A percentile compares a stretch with the other conserved stretches of the same genome.
These are phyloP conservation scores for Euclidium syriacum DNA, from an alignment of 345 rosid genomes.

Conservation along the genomic window DNA sequence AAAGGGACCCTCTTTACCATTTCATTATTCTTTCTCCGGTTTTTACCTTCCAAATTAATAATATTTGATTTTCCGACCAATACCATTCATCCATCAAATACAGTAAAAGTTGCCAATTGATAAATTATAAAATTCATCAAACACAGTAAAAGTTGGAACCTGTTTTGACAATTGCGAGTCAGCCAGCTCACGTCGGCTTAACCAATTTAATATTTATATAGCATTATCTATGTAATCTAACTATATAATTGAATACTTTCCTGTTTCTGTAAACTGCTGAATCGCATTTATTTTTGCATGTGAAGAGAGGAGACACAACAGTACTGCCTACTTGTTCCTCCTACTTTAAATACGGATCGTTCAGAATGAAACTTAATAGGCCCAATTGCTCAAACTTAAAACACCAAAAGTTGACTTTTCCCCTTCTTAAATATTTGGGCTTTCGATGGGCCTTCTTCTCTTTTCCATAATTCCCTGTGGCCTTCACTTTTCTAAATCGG, in stretches of 20 bases:
- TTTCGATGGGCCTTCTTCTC: not conserved
- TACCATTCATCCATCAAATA: too few species aligned
- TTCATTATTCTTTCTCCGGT: not conserved
- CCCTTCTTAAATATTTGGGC: not conserved
- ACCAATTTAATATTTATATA: not conserved
- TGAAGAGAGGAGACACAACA: slow-evolving; percentile 15
- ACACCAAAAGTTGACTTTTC: too few species aligned
- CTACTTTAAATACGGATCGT: not conserved
- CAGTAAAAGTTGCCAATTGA: too few species aligned
- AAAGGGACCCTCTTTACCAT: not conserved
- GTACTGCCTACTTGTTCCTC: slow-evolving; percentile 24
- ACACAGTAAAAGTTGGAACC: slow-evolving; percentile 14
- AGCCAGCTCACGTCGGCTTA: slow-evolving; percentile 10
- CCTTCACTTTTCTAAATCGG: too few species aligned
- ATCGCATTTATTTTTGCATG: slow-evolving; percentile 17
- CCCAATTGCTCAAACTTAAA: too few species aligned
- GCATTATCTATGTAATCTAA: not conserved
- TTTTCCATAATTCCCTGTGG: too few species aligned
- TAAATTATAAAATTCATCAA: too few species aligned
- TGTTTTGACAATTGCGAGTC: slow-evolving; percentile 20
- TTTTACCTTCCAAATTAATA: not conserved
- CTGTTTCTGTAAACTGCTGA: not conserved
- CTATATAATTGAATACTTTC: not conserved
- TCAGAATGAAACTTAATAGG: not conserved
- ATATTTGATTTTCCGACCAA: too few species aligned